Conservation (phyloP, 371 early-diverging fungal species). For the Apophysomyces sp. region DNA sequence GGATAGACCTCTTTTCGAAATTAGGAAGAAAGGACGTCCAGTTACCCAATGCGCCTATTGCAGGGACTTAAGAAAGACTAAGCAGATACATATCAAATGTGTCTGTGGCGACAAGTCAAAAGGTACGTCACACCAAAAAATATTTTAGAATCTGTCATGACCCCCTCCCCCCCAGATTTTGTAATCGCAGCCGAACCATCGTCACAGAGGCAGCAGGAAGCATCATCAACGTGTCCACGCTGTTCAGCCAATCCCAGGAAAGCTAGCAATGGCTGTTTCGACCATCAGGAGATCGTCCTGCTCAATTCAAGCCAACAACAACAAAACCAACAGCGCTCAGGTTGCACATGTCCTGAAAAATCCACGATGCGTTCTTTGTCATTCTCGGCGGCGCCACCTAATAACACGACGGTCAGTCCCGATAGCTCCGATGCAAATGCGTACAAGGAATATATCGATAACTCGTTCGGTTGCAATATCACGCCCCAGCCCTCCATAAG, state of each 20-base stretch:
- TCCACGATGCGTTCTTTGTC: not conserved
- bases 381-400: not conserved
- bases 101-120: slow-evolving; percentile 11
- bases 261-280: not conserved
- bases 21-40: slow-evolving; percentile 27
- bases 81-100: slow-evolving; percentile 30
- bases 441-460: not conserved
- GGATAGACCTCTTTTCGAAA: slow-evolving; percentile 16
- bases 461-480: no score
- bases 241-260: not conserved
- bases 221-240: not conserved
- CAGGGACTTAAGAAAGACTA: slow-evolving; percentile 27
- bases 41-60: slow-evolving; percentile 26
- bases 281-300: no score
- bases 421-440: not conserved
- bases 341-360: slow-evolving; percentile 3
- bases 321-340: not conserved
- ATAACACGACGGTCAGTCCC: not conserved
- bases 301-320: no score
- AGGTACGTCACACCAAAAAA: not conserved
- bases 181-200: not conserved
- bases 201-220: not conserved
- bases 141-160: not conserved
- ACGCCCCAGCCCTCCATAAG: not conserved
- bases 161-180: not conserved